Base-by-base conservation (phyloP, 768 basidiomycete genomes). In the Paxillus involutus region DNA sequence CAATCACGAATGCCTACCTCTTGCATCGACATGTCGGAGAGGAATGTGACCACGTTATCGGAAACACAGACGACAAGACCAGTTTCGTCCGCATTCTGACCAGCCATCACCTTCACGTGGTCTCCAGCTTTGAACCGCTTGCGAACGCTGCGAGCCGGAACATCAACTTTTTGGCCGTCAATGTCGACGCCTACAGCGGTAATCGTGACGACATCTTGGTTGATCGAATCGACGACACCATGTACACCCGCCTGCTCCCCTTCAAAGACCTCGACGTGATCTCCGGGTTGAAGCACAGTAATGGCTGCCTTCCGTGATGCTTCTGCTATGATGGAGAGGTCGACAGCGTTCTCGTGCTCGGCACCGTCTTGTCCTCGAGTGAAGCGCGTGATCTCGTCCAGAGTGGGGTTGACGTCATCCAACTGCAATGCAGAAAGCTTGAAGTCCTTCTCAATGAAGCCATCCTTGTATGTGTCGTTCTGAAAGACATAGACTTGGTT, bases 61-160 rank as follows among this genome's bases (percentile, higher is more conserved):
- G 88, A 78, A 17, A 95, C 88, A 19, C 93, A 88, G 21, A 98
- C 89, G 36, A 99, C 96, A 62, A 98, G 79, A 75, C 97, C 97
- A 3, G 94, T 95, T 71, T 97, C 95, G 63, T 97, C 92, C 8
- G 85, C 83, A 65, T 98, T 97, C 71, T 94, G 87, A 21, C 97
- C 97, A 14, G 86, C 80, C 86, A 98, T 94, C 53, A 98, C 96
- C 74, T 98, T 98, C 72, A 99, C 94, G 64, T 99, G 97, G 72
- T 98, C 96, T 65, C 97, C 97, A 51, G 94, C 82, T 68, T 93
- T 94, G 79, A 99, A 98, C 42, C 88, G 80, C 74, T 99, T 99
- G 63, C 95, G 79, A 3, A 98, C 94, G 67, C 89, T 89, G 51
- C 90, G 79, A 1, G 92, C 91, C 10, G 90, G 88, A 8, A 95